Evolutionary conservation across 176 grass and related monocot species (phyloP), one percentile per base, ranked within the genome.

Genomic region (Pontederia crassipes): DNA sequence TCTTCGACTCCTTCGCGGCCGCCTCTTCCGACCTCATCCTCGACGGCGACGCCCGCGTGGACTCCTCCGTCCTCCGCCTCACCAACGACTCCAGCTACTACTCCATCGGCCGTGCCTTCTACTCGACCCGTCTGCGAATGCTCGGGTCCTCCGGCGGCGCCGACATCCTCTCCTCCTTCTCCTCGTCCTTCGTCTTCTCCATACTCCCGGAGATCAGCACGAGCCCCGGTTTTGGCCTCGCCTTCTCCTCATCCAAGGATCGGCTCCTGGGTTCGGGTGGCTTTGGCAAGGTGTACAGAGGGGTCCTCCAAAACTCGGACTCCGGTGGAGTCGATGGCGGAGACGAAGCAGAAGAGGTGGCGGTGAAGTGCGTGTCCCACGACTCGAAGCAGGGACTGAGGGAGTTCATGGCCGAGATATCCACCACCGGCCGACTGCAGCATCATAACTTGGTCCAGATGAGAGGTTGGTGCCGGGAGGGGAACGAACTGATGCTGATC

Each of bases 151-250:
- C 27, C 8, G 12, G 17, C 0, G 40, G 17, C 16, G 16, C 29
- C 59, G 7, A 8, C 59, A 46, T 27, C 18, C 51, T 8, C 10
- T 62, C 61, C 11, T 86, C 84, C 66, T 86, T 82, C 73, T 88
- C 85, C 0, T 80, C 80, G 15, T 77, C 60, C 52, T 88, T 88
- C 62, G 77, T 71, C 14, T 83, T 88, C 67, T 76, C 76, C 46
- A 80, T 88, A 55, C 58, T 8, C 17, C 73, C 80, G 8, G 24
- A 26, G 60, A 70, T 66, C 56, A 4, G 28, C 27, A 80, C 68
- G 56, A 78, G 55, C 72, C 72, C 82, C 14, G 85, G 85, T 9
- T 26, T 83, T 18, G 68, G 76, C 8, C 76, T 88, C 59, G 62
- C 69, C 49, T 71, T 82, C 59, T n/a, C n/a, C n/a, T n/a, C n/a